Percentiles rank a stretch among this genome's conserved stretches.
These are phyloP conservation scores for Phytophthora boehmeriae DNA, from an alignment of 352 stramenopile genomes.

Conservation along the genomic window DNA sequence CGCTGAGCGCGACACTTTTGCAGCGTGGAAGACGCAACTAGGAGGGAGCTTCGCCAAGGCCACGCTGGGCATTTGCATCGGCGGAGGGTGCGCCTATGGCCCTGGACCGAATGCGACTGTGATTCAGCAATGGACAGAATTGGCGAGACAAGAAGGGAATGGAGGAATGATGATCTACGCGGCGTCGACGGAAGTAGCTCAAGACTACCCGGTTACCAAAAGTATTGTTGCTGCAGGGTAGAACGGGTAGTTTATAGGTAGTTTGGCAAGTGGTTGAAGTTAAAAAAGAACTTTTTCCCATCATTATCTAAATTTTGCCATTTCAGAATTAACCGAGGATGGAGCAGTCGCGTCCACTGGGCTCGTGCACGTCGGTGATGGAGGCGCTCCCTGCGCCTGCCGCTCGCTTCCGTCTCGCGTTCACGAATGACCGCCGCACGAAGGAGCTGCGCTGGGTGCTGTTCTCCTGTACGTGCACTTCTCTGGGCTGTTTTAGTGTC, in stretches of 20 bases:
- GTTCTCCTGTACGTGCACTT: slow-evolving; percentile 52
- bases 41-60: slow-evolving; percentile 51
- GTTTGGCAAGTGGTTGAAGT: not conserved
- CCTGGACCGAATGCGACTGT: slow-evolving; percentile 61
- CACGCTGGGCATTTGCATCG: slow-evolving; percentile 64
- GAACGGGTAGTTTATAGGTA: not conserved
- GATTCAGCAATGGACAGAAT: slow-evolving; percentile 56
- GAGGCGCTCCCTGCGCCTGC: slow-evolving; percentile 47
- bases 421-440: slow-evolving; percentile 62
- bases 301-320: not conserved
- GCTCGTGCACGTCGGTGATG: slow-evolving; percentile 38
- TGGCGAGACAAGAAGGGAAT: slow-evolving; percentile 35
- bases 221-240: slow-evolving; percentile 43
- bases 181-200: slow-evolving; percentile 53
- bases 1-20: slow-evolving; percentile 62
- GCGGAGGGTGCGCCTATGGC: slow-evolving; percentile 61
- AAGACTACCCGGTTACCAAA: slow-evolving; percentile 56
- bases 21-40: slow-evolving; percentile 51
- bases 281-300: not conserved
- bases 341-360: slow-evolving; percentile 25
- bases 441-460: slow-evolving; percentile 87
- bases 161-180: slow-evolving; percentile 83
- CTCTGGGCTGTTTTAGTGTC: not conserved
- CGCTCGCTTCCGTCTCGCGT: slow-evolving; percentile 74
- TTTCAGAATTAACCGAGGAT: not conserved